Conservation (phyloP, 2,329 filamentous ascomycete species). For the Neonectria magnoliae region DNA sequence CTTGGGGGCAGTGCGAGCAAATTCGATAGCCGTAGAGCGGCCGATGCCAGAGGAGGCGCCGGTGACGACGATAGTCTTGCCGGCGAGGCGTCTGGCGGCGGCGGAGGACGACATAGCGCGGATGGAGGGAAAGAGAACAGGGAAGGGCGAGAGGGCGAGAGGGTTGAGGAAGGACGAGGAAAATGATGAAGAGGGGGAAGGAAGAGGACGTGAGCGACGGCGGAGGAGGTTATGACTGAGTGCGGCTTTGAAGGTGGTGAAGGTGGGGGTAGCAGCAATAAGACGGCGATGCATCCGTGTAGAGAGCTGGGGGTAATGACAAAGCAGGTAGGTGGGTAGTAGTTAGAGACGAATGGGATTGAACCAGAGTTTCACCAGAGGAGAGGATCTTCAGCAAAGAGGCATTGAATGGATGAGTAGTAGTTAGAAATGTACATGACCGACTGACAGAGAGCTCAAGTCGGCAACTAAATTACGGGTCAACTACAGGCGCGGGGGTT, state of each 20-base stretch:
- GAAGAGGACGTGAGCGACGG: conserved; percentile 17
- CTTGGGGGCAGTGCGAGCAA: conserved; percentile 83
- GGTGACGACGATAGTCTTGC: conserved; percentile 93
- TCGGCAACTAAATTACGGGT: neutral
- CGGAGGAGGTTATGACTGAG: conserved; percentile 11
- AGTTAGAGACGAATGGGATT: conserved; percentile 16
- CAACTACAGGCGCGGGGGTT: neutral
- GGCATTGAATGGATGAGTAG: neutral
- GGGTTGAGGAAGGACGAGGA: conserved; percentile 6
- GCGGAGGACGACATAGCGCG: conserved; percentile 64
- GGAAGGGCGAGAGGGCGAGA: conserved; percentile 3
- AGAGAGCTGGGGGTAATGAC: conserved; percentile 22
- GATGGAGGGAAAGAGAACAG: conserved; percentile 16
- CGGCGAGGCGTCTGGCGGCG: conserved; percentile 83
- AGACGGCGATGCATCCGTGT: conserved; percentile 35
- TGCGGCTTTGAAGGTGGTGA: conserved; percentile 26
- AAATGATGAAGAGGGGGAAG: neutral
- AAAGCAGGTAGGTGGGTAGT: conserved; percentile 11
- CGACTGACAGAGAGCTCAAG: neutral
- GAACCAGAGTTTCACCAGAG: neutral
- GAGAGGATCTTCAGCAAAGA: neutral
- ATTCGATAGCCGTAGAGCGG: conserved; percentile 84
- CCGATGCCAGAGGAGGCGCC: conserved; percentile 96
- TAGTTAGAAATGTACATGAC: neutral
- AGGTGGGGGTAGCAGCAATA: conserved; percentile 29